Conservation (phyloP, 1,284 basidiomycete species). For the Malassezia restricta region DNA sequence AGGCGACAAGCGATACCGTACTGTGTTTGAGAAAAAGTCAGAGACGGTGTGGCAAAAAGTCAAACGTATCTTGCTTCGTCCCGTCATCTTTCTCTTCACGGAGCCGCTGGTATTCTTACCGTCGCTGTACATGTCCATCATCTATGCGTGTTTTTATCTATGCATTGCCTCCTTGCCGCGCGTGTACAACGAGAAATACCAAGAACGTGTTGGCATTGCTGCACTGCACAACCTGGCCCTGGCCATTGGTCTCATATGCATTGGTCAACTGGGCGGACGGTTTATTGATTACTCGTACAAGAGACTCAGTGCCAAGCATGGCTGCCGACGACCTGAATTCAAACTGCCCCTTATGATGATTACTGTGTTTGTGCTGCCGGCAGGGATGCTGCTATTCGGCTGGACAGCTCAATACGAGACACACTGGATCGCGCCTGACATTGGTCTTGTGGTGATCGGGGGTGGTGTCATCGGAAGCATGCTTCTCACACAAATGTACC, state of each 20-base stretch:
- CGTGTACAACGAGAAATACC: constrained; percentile 53
- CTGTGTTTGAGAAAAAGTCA: constrained; percentile 24
- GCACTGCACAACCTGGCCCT: constrained; percentile 58
- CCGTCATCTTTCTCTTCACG: constrained; percentile 49
- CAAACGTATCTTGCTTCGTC: constrained; percentile 48
- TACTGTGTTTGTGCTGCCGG: constrained; percentile 52
- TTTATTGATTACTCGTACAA: constrained; percentile 54
- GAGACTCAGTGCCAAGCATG: constrained; percentile 52
- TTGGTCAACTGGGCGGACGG: constrained; percentile 55
- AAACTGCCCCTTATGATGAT: constrained; percentile 54
- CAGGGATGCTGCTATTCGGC: constrained; percentile 57
- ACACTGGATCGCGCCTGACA: constrained; percentile 60
- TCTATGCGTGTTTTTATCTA: constrained; percentile 48
- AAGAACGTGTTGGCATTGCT: constrained; percentile 51
- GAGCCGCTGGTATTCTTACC: constrained; percentile 51
- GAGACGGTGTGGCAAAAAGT: constrained; percentile 40
- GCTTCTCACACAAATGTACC: constrained; percentile 26
- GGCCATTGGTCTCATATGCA: constrained; percentile 31
- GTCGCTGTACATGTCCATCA: constrained; percentile 49
- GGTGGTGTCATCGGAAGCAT: constrained; percentile 23
- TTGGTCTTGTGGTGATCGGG: constrained; percentile 22
- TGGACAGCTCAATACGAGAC: constrained; percentile 55
- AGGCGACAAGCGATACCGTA: constrained; percentile 20
- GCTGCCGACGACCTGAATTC: constrained; percentile 51
- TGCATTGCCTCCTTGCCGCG: constrained; percentile 59